Conservation (phyloP, 257 asterid species). For the Scutellaria minor region DNA sequence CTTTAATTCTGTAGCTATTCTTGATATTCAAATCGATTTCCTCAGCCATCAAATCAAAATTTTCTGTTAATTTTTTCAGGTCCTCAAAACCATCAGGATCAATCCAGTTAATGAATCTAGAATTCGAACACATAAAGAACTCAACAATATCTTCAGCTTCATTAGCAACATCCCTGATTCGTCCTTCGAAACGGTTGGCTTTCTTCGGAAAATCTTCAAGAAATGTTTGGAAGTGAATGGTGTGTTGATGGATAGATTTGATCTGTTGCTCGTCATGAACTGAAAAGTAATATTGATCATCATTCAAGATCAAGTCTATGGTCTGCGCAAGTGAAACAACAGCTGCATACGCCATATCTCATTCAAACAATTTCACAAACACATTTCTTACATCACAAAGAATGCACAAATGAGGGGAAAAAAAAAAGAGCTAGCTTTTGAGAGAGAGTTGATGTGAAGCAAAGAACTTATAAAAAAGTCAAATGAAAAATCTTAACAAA, state of each 20-base stretch:
- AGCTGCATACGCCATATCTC: slow-evolving; percentile 22
- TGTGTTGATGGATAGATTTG: neutral
- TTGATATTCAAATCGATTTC: slow-evolving; percentile 9
- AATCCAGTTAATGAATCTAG: neutral
- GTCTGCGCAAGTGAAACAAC: slow-evolving; percentile 26
- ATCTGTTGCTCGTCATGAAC: neutral
- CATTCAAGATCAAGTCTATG: neutral
- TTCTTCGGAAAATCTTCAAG: slow-evolving; percentile 13
- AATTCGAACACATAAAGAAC: neutral
- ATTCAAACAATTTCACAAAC: neutral
- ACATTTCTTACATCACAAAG: no score
- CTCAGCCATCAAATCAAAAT: neutral
- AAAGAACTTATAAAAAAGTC: no score
- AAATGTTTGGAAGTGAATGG: neutral
- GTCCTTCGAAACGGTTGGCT: slow-evolving; percentile 4
- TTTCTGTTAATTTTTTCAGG: neutral
- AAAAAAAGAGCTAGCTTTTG: no score
- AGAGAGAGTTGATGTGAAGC: no score
- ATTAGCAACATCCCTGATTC: slow-evolving; percentile 13
- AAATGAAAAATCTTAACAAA: no score
- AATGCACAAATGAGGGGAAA: no score
- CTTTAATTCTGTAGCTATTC: neutral
- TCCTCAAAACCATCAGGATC: neutral
- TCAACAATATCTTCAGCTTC: slow-evolving; percentile 22
- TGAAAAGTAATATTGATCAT: neutral